Evolutionary conservation across 2,329 filamentous ascomycete species (phyloP).

Genomic region (Penicillium sp.): DNA sequence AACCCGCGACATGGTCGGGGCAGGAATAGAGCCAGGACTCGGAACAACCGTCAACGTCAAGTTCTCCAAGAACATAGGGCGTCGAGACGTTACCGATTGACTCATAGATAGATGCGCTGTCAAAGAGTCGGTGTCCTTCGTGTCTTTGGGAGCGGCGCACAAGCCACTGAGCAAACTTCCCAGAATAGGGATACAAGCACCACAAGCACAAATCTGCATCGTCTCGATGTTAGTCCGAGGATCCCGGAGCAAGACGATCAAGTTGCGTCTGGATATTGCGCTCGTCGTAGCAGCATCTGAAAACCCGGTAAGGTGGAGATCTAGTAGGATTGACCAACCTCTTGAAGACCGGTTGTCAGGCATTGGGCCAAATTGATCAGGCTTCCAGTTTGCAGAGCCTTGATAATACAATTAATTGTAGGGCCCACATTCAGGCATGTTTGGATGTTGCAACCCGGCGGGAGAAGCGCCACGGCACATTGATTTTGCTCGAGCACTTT

Average conservation of each 20-base stretch:
- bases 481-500: constrained; percentile 14
- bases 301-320: too few relatives aligned
- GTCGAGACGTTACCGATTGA: too few relatives aligned
- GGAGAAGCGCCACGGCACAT: constrained; percentile 9
- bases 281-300: too few relatives aligned
- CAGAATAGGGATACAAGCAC: constrained; percentile 13
- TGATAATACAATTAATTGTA: constrained; percentile 13
- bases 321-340: not conserved
- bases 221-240: not conserved
- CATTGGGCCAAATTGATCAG: constrained; percentile 13
- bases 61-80: too few relatives aligned
- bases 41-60: too few relatives aligned
- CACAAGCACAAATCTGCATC: constrained; percentile 17
- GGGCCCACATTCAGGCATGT: constrained; percentile 16
- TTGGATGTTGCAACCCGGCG: constrained; percentile 13
- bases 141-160: not conserved
- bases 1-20: too few relatives aligned
- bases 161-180: constrained; percentile 7
- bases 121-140: too few relatives aligned
- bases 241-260: too few relatives aligned
- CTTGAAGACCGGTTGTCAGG: constrained; percentile 8
- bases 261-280: too few relatives aligned
- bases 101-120: too few relatives aligned
- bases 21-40: too few relatives aligned
- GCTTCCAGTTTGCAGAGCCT: constrained; percentile 13